Evolutionary conservation across 495 filamentous ascomycete genomes (phyloP), one percentile per base, ranked within the genome.

Genomic region (Filosporella fistucella): DNA sequence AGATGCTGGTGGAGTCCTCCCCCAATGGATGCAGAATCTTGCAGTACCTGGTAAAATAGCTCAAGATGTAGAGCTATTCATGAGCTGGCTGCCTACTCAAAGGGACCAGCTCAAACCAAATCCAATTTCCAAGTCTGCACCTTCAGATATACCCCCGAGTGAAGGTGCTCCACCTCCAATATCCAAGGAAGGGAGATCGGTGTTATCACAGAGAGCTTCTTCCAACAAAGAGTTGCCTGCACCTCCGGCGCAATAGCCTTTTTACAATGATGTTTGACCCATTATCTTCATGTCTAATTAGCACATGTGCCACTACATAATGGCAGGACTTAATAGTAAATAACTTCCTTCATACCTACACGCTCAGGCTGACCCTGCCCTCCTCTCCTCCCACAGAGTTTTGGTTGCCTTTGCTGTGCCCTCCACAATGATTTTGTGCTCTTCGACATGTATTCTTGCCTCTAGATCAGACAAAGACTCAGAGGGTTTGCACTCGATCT

Each of bases 21-120:
- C 86, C 6, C 64, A 72, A 58, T 84, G 75, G 75, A 63, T 86
- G 54, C 84, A 88, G 70, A 76, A 82, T 51, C 60, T 77, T 40
- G 82, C 77, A 12, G 74, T 88, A 22, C 79, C 82, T 1, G 72
- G 70, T 10, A 75, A 77, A 30, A 76, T 91, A 45, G 77, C 80
- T 23, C 83, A 83, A 52, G 86, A 89, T 68, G 86, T 89, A 17
- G 76, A 78, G 4, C 62, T 84, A 46, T 88, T 88, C 57, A 56
- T 88, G 41, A 61, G 57, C 10, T 89, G 84, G 84, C 72, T 72
- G 33, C 64, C 60, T 37, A 64, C 52, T 45, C 59, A 74, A 65
- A 60, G 69, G 24, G 30, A 21, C 17, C 4, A 40, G 16, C 9
- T 28, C 14, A 34, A 29, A 20, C 44, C 48, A 8, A 39, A 37